Evolutionary conservation across 1,139 yeast genomes (phyloP).

Genomic region (Saccharomyces hybrid): DNA sequence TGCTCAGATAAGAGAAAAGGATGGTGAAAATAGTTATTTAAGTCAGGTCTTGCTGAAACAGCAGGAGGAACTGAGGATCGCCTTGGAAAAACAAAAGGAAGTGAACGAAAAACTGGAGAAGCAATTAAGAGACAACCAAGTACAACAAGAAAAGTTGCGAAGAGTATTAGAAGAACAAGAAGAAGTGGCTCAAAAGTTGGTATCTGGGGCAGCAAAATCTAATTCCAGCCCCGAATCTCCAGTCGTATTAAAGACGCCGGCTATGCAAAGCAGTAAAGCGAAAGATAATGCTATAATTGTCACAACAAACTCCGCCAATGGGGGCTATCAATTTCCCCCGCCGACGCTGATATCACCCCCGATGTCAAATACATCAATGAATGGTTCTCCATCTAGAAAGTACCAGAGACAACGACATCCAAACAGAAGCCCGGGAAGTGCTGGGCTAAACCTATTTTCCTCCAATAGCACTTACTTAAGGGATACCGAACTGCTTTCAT

Average conservation of each 20-base stretch:
- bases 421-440: slow-evolving; percentile 3
- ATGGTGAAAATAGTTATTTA: slow-evolving; percentile 6
- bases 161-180: slow-evolving; percentile 22
- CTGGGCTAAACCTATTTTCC: slow-evolving; percentile 2
- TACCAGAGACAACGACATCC: slow-evolving; percentile 2
- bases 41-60: slow-evolving; percentile 24
- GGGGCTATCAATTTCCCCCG: slow-evolving; percentile 31
- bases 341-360: slow-evolving; percentile 20
- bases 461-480: slow-evolving; percentile 3
- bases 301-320: slow-evolving; percentile 27
- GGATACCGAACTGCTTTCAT: background rate
- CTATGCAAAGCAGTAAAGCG: background rate
- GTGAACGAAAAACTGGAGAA: slow-evolving; percentile 26
- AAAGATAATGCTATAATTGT: slow-evolving; percentile 16
- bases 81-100: slow-evolving; percentile 28
- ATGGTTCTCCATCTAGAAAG: slow-evolving; percentile 23
- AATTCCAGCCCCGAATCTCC: background rate
- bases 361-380: slow-evolving; percentile 17
- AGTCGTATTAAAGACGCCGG: background rate
- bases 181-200: slow-evolving; percentile 14
- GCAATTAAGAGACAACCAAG: slow-evolving; percentile 22
- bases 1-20: background rate
- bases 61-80: slow-evolving; percentile 25
- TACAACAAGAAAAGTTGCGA: slow-evolving; percentile 25
- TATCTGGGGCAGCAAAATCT: slow-evolving; percentile 5